Base-by-base conservation (phyloP, 2,329 filamentous ascomycete genomes). In the Acarospora socialis region DNA sequence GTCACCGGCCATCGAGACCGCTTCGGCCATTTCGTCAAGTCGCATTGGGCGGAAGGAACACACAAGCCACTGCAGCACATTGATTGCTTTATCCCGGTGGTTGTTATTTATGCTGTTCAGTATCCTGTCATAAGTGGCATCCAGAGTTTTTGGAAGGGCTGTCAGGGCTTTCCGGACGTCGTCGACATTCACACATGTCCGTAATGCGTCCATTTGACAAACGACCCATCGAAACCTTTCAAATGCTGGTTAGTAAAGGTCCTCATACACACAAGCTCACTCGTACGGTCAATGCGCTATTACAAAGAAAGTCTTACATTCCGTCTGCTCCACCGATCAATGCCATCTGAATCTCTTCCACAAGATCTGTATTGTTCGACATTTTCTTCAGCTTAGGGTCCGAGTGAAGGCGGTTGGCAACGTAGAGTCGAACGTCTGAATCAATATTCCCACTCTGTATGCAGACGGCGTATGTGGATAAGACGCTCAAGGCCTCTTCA, bases 221-320 rank as follows among this genome's bases (percentile, higher is more conserved):
- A 14, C 28, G 9, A 33, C 39, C 39, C 39, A 43, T 5, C 32
- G 33, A 32, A 43, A 43, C 39, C 41, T 43, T 16, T 12, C 4
- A 18, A 3, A 25, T 21, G 15, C 25, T 16, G 7, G 15, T 29
- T 27, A 31, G 32, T 16, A 4, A 8, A n/a, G 13, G 4, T n/a
- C n/a, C n/a, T 8, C 5, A 14, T 17, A 15, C 9, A 9, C n/a
- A n/a, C n/a, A n/a, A n/a, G n/a, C n/a, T n/a, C n/a, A n/a, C n/a
- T n/a, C n/a, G n/a, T n/a, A n/a, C n/a, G n/a, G n/a, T n/a, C n/a
- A n/a, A n/a, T n/a, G n/a, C n/a, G n/a, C 12, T 13, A 7, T 12
- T 14, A 8, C 18, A 15, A 32, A n/a, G n/a, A n/a, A n/a, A n/a
- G n/a, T n/a, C 35, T 9, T 28, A 40, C 38, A 40, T 40, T 13